Percentiles rank a stretch among this genome's conserved stretches.
Conservation (phyloP, 192 early-diverging fungal genomes). For the Coemansia sp. region DNA sequence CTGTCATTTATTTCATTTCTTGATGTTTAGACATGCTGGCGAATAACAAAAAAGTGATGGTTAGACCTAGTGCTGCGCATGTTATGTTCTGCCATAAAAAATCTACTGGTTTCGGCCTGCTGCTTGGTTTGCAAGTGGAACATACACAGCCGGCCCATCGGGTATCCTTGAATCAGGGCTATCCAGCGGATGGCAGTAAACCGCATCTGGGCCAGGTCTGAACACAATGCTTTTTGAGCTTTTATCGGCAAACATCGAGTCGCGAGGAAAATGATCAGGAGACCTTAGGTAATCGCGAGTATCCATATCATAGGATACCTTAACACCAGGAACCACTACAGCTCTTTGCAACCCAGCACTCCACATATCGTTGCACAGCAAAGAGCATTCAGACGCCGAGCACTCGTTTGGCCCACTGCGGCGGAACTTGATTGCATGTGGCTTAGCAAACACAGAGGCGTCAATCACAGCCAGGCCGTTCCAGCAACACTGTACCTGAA, state of each 20-base stretch:
- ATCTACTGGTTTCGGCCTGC: conserved; percentile 69
- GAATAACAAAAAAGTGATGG: too few species aligned
- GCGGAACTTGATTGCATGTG: conserved; percentile 18
- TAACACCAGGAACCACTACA: conserved; percentile 51
- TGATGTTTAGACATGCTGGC: too few species aligned
- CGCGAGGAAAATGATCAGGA: conserved; percentile 29
- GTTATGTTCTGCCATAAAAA: too few species aligned
- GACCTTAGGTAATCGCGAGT: conserved; percentile 34
- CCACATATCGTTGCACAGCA: conserved; percentile 56
- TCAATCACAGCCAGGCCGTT: conserved; percentile 52
- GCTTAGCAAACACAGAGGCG: conserved; percentile 27
- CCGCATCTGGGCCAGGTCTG: conserved; percentile 28
- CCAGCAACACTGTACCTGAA: conserved; percentile 58
- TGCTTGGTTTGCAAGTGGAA: conserved; percentile 63
- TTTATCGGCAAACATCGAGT: conserved; percentile 17
- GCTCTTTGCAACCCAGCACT: conserved; percentile 27
- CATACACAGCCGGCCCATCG: conserved; percentile 33
- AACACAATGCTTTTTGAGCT: conserved; percentile 15
- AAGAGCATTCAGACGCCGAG: conserved; percentile 56
- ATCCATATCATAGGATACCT: conserved; percentile 44
- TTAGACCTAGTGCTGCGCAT: too few species aligned
- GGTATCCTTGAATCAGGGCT: conserved; percentile 13
- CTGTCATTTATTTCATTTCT: too few species aligned
- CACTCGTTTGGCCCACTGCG: conserved; percentile 39
- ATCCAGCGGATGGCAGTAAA: conserved; percentile 51